Percentiles rank a stretch among this genome's conserved stretches.
These are phyloP conservation scores for Leucogyrophana mollusca DNA, from an alignment of 768 basidiomycete genomes.

Conservation along the genomic window DNA sequence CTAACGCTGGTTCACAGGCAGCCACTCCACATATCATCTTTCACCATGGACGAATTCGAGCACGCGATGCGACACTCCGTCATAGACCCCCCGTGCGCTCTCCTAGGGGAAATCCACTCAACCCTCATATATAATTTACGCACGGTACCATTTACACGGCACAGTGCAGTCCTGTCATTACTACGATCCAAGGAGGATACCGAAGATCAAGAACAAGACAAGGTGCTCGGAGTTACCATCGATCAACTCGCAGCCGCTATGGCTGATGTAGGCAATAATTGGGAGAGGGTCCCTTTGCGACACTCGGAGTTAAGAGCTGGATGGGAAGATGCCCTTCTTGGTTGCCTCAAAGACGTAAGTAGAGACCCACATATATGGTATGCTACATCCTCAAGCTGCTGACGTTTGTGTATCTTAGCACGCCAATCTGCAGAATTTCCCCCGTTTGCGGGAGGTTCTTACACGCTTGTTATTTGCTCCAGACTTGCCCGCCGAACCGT, in stretches of 20 bases:
- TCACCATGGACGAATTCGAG: constrained; percentile 93
- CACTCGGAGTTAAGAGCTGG: constrained; percentile 74
- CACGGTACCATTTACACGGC: constrained; percentile 76
- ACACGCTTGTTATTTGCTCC: constrained; percentile 74
- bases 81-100: constrained; percentile 64
- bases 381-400: constrained; percentile 2
- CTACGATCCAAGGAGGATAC: constrained; percentile 38
- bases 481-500: constrained; percentile 41
- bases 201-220: constrained; percentile 40
- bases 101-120: constrained; percentile 88
- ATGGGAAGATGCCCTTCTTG: constrained; percentile 91
- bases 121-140: constrained; percentile 85
- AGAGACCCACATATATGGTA: neutral
- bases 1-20: constrained; percentile 47
- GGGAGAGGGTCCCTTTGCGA: constrained; percentile 77
- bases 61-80: constrained; percentile 77
- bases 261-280: constrained; percentile 82
- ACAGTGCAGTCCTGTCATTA: constrained; percentile 72
- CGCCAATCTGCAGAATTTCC: constrained; percentile 70
- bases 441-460: constrained; percentile 67
- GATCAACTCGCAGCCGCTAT: constrained; percentile 66
- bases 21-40: constrained; percentile 82
- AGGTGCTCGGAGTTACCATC: constrained; percentile 54
- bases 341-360: constrained; percentile 88
- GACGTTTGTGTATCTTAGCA: constrained; percentile 47